Percentiles rank a stretch among this genome's conserved stretches.
Conservation (phyloP, 2,329 filamentous ascomycete species). For the Escovopsis weberi region DNA sequence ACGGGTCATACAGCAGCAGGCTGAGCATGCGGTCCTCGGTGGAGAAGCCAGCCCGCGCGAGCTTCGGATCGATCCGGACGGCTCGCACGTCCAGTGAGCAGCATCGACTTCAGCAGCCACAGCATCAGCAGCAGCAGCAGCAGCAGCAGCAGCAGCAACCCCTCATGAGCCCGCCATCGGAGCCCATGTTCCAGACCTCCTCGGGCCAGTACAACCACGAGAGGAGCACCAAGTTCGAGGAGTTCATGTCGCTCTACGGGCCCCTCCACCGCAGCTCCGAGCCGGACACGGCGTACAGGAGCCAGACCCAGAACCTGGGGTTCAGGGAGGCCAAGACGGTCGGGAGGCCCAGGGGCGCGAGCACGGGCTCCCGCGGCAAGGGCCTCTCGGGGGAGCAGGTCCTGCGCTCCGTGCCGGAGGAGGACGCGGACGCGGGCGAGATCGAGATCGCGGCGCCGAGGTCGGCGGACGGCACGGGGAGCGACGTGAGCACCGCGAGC, state of each 20-base stretch:
- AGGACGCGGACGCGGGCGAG: slow-evolving; percentile 13
- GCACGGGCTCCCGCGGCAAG: not conserved
- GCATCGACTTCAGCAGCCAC: too few species aligned
- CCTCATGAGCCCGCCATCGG: slow-evolving; percentile 9
- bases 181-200: slow-evolving; percentile 9
- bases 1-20: slow-evolving; percentile 12
- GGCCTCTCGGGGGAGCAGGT: slow-evolving; percentile 19
- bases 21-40: slow-evolving; percentile 10
- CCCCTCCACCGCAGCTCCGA: slow-evolving; percentile 15
- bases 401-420: slow-evolving; percentile 25
- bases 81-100: slow-evolving; percentile 1
- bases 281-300: not conserved
- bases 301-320: too few species aligned
- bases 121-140: too few species aligned
- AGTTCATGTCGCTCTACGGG: slow-evolving; percentile 24
- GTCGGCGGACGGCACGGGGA: too few species aligned
- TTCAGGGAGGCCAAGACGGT: slow-evolving; percentile 1
- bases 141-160: too few species aligned
- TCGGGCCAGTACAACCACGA: slow-evolving; percentile 26
- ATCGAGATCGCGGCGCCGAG: too few species aligned
- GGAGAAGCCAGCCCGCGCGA: slow-evolving; percentile 17
- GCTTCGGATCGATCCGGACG: slow-evolving; percentile 11
- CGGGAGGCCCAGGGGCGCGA: slow-evolving; percentile 13
- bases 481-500: too few species aligned
- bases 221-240: slow-evolving; percentile 33